Evolutionary conservation across 108 stramenopile genomes (phyloP), one percentile per base, ranked within the genome.

Genomic region (Chaetoceros tenuissimus): DNA sequence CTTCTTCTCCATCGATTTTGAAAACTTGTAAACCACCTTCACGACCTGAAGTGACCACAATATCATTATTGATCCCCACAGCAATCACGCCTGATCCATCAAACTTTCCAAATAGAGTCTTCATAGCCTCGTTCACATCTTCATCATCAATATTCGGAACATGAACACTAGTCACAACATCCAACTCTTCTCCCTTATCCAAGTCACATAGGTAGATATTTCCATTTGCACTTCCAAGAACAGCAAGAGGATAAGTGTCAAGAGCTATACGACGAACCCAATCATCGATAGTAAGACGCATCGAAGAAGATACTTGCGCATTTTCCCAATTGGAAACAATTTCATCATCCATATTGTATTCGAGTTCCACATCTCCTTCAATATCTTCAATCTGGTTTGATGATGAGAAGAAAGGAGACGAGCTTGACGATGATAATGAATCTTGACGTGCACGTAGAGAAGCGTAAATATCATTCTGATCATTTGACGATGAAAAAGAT

Each of bases 241-340:
- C 88, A 0, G 68, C 84, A 54, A 81, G 57, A 1, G 88, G 88
- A 59, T 84, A 89, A 23, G 46, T 31, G 0, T 79, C 80, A 23
- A 89, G 60, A 48, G 67, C 70, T 1, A 89, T 51, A n/a, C 88
- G 72, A 50, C 88, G 69, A 3, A 85, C 67, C 82, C 82, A 89
- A 57, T 89, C 88, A 27, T 67, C 53, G 31, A 76, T 22, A 20
- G 53, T 28, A 19, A 76, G 46, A 7, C 62, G 69, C 1, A 76
- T 58, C 0, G 58, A 51, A 25, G 63, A 60, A 1, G 29, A 18
- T 49, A 69, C 71, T 24, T 62, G 51, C 0, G 75, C 66, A 19
- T 60, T 55, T 20, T 29, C 54, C 75, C 75, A 76, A 43, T 70
- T 69, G 7, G 58, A 18, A 23, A 28, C 28, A 17, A 46, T 24